Evolutionary conservation across 1,284 basidiomycete genomes (phyloP).

Genomic region (Cutaneotrichosporon cyanovorans): DNA sequence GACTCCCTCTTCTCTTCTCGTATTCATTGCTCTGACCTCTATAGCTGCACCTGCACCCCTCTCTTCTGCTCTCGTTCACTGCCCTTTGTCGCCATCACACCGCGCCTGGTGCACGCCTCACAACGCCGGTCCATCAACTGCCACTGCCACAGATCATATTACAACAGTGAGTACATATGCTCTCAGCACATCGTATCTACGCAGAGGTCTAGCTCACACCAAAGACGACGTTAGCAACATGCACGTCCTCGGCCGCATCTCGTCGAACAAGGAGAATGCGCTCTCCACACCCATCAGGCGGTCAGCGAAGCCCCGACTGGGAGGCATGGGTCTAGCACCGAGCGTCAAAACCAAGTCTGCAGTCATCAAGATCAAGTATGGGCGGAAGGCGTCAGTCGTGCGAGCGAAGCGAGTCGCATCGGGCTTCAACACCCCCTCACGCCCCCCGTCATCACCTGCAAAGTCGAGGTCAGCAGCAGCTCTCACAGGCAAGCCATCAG

Average conservation of each 20-base stretch:
- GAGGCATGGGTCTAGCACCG: conserved; percentile 5
- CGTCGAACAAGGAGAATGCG: conserved; percentile 26
- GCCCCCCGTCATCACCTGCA: not conserved
- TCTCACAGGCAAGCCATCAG: no score
- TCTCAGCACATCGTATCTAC: no score
- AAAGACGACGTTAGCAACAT: not conserved
- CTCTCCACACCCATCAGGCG: conserved; percentile 4
- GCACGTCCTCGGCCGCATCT: conserved; percentile 6
- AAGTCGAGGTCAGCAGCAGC: not conserved
- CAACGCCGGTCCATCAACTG: no score
- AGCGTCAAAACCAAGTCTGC: conserved; percentile 14
- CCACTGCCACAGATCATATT: no score
- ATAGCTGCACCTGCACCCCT: no score
- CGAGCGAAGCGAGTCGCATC: conserved; percentile 17
- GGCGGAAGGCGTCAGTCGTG: conserved; percentile 13
- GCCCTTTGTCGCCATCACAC: no score
- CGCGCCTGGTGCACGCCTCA: no score
- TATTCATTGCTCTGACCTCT: no score
- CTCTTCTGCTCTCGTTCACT: no score
- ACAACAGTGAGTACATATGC: no score
- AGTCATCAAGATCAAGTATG: conserved; percentile 2
- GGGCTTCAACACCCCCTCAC: not conserved
- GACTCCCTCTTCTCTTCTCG: no score
- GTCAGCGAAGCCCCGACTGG: conserved; percentile 10
- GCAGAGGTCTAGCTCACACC: not conserved